Base-by-base conservation (phyloP, 345 rosid species). In the Stellera chamaejasme region DNA sequence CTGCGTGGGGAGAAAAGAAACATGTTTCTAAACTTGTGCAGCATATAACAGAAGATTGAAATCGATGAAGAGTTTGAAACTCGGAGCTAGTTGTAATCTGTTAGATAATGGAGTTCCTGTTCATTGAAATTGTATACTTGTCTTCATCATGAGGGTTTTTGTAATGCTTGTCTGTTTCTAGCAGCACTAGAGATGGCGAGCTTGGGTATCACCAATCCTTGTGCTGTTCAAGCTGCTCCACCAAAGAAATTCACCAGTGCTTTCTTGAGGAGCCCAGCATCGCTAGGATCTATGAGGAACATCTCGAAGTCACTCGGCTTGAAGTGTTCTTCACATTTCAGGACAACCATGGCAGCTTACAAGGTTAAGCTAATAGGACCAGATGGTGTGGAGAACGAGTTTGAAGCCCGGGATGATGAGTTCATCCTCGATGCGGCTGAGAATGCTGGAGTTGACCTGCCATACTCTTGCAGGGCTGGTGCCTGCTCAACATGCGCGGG, bases 401-500 rank as follows among this genome's bases (percentile, higher is more conserved):
- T 91, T 0, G 88, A 88, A 36, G 95, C 84, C 10, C 59, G 67
- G 0, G 90, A 82, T 5, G 84, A 80, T 45, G 23, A 68, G 10
- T 85, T 73, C 88, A 82, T 91, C 51, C 77, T 91, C 13, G 96
- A 88, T 55, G 79, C 90, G 15, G 96, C 93, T 8, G 98, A 91
- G 75, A 59, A 54, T 11, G 93, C 88, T 0, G 98, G 95, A 59
- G 48, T 80, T 3, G 98, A 91, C 13, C 71, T 88, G 73, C 98
- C 96, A 6, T 85, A 80, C 66, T 91, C 93, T 13, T 88, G 98
- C 81, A 72, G 90, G 74, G 96, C 98, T 0, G 96, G 96, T 13
- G 94, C 96, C 2, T 88, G 98, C 79, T 85, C 85, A 0, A 91
- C 82, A 32, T 91, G 98, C 32, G 88, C 90, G 0, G 96, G 95